phyloP scores from a whole-genome alignment of 2,329 filamentous ascomycete species.

The Paracoccidioides lutzii region DNA sequence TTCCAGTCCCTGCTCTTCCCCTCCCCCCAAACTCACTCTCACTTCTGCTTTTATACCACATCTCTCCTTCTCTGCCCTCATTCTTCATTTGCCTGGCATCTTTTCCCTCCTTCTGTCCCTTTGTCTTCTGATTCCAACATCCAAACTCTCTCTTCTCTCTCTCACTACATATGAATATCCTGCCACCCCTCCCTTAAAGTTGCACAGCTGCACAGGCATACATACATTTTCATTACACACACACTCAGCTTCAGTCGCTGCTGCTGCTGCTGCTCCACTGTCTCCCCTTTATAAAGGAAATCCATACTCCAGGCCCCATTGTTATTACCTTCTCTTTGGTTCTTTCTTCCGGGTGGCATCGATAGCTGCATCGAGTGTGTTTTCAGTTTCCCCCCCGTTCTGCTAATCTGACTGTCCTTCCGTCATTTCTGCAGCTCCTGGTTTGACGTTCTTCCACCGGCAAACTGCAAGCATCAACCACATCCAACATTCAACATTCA shows the following conservation, averaged over 20 bases:
- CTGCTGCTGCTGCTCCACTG: neutral
- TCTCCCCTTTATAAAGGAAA: neutral
- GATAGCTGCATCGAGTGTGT: neutral
- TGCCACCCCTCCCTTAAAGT: too few relatives aligned
- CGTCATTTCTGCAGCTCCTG: neutral
- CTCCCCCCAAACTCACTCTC: conserved; percentile 13
- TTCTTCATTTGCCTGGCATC: too few relatives aligned
- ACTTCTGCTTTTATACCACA: neutral
- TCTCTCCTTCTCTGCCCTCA: too few relatives aligned
- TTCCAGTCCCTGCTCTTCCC: conserved; percentile 13
- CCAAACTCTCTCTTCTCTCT: neutral
- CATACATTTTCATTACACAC: too few relatives aligned
- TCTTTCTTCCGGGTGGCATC: neutral
- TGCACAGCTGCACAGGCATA: too few relatives aligned
- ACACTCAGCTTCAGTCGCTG: neutral
- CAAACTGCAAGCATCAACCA: neutral
- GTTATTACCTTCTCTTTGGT: neutral
- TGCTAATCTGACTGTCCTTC: neutral
- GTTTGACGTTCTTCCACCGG: neutral
- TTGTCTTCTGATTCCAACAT: neutral
- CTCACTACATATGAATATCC: too few relatives aligned
- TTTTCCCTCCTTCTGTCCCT: neutral
- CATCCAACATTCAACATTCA: neutral
- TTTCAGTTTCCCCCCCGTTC: neutral
- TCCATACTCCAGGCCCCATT: neutral